These are phyloP conservation scores for Cadophora sp. DNA, from an alignment of 2,329 filamentous ascomycete genomes.

Conservation along the genomic window DNA sequence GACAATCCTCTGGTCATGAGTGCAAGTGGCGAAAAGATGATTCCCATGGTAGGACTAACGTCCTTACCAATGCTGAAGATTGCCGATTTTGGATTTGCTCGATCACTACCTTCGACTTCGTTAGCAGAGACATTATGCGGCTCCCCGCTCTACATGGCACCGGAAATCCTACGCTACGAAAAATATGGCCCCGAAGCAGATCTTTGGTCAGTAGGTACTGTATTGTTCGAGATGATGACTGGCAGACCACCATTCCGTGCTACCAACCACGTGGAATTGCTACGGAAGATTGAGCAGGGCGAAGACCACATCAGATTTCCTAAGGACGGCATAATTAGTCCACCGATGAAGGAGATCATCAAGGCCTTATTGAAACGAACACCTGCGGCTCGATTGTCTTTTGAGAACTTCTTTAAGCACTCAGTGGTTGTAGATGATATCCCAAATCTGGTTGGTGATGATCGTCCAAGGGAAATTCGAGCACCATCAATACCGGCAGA, in stretches of 20 bases:
- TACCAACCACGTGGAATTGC: constrained; percentile 90
- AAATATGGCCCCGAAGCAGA: constrained; percentile 98
- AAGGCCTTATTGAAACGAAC: constrained; percentile 82
- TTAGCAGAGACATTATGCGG: constrained; percentile 96
- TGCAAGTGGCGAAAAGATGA: constrained; percentile 79
- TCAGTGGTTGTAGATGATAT: constrained; percentile 76
- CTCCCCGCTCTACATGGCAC: constrained; percentile 97
- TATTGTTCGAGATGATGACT: constrained; percentile 93
- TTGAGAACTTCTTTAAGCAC: constrained; percentile 84
- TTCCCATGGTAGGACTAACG: constrained; percentile 79
- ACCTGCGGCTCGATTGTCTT: constrained; percentile 83
- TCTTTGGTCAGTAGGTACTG: constrained; percentile 96
- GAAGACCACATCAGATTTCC: constrained; percentile 88
- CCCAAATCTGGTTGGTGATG: constrained; percentile 81
- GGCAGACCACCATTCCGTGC: constrained; percentile 91
- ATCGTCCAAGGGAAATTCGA: constrained; percentile 54
- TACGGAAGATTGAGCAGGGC: constrained; percentile 88
- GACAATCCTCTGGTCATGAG: constrained; percentile 74
- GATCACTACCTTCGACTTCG: constrained; percentile 87
- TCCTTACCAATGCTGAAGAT: constrained; percentile 96
- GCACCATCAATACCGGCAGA: constrained; percentile 32
- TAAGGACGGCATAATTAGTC: constrained; percentile 71
- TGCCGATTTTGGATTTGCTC: constrained; percentile 97
- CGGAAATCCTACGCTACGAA: constrained; percentile 95
- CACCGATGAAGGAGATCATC: constrained; percentile 82